Percentiles rank a stretch among this genome's conserved stretches.
Evolutionary conservation across 306 rosid species (phyloP).

Genomic region (Senna siamea): DNA sequence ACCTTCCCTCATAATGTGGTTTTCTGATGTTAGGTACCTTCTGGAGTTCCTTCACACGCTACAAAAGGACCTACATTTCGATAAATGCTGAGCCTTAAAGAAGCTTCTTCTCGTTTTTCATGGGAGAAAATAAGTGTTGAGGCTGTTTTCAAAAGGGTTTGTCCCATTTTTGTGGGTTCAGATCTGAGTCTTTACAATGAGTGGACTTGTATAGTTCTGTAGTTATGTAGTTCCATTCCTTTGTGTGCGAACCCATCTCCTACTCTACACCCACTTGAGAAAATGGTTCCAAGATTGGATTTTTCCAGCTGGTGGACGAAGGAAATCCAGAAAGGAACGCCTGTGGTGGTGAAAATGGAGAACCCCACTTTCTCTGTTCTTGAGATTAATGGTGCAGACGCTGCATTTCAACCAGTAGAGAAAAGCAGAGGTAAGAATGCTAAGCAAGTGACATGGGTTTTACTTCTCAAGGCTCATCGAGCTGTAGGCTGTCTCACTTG

Average conservation of each 20-base stretch:
- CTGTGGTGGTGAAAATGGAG: conserved; percentile 92
- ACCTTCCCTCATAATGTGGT: conserved; percentile 88
- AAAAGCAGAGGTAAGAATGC: conserved; percentile 84
- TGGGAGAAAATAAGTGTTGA: conserved; percentile 25
- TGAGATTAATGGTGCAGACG: conserved; percentile 78
- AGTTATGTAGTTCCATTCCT: background rate
- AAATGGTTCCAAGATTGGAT: conserved; percentile 83
- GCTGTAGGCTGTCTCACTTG: conserved; percentile 77
- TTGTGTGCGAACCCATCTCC: conserved; percentile 22
- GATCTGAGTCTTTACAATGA: conserved; percentile 58
- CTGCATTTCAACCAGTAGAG: conserved; percentile 84
- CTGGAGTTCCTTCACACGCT: conserved; percentile 37
- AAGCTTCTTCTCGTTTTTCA: conserved; percentile 42
- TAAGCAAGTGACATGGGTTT: conserved; percentile 87
- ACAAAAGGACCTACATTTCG: conserved; percentile 51
- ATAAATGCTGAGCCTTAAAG: conserved; percentile 44
- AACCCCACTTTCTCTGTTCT: conserved; percentile 83
- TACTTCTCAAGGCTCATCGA: conserved; percentile 85
- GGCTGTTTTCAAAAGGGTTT: conserved; percentile 39
- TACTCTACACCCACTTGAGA: background rate
- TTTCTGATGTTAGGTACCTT: conserved; percentile 58
- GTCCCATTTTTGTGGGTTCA: conserved; percentile 44
- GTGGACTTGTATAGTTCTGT: background rate
- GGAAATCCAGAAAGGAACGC: conserved; percentile 68
- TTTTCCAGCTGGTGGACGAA: conserved; percentile 72